phyloP scores from a whole-genome alignment of 108 stramenopile genomes.

The Pseudonitzschia multistriata region DNA sequence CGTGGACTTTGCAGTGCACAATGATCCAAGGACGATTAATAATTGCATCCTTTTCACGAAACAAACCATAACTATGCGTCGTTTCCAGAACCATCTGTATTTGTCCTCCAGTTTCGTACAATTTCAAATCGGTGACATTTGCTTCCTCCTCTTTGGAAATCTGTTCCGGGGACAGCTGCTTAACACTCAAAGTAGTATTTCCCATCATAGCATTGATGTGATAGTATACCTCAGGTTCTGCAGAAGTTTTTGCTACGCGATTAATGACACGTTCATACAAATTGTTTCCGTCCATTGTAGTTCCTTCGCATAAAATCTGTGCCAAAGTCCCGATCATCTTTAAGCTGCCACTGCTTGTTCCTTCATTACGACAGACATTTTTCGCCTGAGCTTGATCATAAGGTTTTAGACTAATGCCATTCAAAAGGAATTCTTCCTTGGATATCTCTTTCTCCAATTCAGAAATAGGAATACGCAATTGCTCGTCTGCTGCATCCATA shows the following conservation, averaged over 20 bases:
- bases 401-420: conserved; percentile 53
- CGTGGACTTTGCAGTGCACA: conserved; percentile 53
- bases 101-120: conserved; percentile 56
- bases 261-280: conserved; percentile 34
- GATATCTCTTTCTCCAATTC: conserved; percentile 67
- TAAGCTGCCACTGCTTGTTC: conserved; percentile 25
- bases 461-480: conserved; percentile 17
- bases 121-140: conserved; percentile 38
- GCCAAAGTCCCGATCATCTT: conserved; percentile 32
- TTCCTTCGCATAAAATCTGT: conserved; percentile 27
- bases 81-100: conserved; percentile 59
- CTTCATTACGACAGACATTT: conserved; percentile 3
- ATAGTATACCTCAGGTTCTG: conserved; percentile 36
- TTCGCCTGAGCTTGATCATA: neutral
- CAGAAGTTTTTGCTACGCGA: conserved; percentile 28
- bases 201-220: conserved; percentile 47
- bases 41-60: conserved; percentile 54
- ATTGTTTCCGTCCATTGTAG: conserved; percentile 9
- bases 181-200: conserved; percentile 36
- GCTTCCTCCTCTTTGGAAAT: neutral
- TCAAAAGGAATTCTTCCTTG: conserved; percentile 44
- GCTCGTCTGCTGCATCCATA: conserved; percentile 22
- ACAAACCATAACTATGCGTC: conserved; percentile 56
- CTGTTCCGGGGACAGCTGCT: conserved; percentile 11
- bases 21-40: conserved; percentile 59